phyloP scores from a whole-genome alignment of 257 asterid genomes.

The Paulownia fortunei region DNA sequence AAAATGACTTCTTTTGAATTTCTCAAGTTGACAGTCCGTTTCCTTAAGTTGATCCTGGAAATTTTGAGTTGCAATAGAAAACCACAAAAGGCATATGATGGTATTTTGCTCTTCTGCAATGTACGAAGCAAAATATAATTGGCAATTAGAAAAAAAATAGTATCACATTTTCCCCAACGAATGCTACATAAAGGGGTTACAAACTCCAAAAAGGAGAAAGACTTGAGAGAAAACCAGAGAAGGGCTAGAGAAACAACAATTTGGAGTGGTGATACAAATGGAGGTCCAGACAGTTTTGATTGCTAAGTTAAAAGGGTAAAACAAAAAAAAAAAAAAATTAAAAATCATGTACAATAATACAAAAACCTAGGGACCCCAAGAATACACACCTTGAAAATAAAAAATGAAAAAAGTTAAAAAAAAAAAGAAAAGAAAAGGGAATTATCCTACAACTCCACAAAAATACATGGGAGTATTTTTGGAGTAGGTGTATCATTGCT shows the following conservation, averaged over 20 bases:
- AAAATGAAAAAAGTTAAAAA: background rate
- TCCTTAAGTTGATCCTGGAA: no score
- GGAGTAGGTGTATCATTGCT: slow-evolving; percentile 38
- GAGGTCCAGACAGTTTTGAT: background rate
- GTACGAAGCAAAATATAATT: no score
- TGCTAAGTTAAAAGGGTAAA: slow-evolving; percentile 1
- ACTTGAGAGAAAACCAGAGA: no score
- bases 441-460: background rate
- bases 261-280: background rate
- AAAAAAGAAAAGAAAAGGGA: background rate
- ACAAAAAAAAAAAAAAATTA: background rate
- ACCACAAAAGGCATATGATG: no score
- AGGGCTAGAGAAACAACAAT: no score
- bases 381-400: background rate
- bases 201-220: no score
- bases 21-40: no score
- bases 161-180: background rate
- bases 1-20: no score
- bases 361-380: slow-evolving; percentile 8
- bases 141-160: background rate
- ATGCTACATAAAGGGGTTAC: background rate
- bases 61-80: no score
- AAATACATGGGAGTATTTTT: background rate
- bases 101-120: no score
- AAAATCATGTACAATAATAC: slow-evolving; percentile 17